A percentile compares a stretch with the other conserved stretches of the same genome.
phyloP scores from a whole-genome alignment of 2,329 filamentous ascomycete genomes.

The Alternaria dauci region DNA sequence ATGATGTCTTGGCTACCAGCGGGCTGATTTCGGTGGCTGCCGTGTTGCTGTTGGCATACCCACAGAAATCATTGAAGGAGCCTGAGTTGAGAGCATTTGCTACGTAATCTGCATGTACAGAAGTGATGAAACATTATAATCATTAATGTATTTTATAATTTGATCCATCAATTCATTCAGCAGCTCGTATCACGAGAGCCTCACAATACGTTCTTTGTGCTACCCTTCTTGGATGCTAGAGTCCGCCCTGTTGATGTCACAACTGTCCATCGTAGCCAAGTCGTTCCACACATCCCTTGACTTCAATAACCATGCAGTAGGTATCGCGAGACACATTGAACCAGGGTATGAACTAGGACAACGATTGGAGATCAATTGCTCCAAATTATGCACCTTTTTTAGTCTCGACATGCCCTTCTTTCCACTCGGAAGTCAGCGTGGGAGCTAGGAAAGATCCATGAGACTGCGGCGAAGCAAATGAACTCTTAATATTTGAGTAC shows the following conservation, averaged over 20 bases:
- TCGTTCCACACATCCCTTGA: not conserved
- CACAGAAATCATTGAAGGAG: slow-evolving; percentile 49
- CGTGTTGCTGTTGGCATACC: slow-evolving; percentile 35
- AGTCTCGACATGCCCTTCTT: not conserved
- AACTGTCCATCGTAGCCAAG: not conserved
- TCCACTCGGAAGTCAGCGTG: not conserved
- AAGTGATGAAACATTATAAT: not conserved
- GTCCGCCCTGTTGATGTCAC: not conserved
- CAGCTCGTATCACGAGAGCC: not conserved
- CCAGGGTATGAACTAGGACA: not conserved
- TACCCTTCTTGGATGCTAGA: not conserved
- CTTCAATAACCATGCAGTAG: not conserved
- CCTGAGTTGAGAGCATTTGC: slow-evolving; percentile 56
- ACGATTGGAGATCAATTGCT: not conserved
- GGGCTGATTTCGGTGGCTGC: slow-evolving; percentile 53
- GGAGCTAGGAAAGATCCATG: not conserved
- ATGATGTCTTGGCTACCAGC: slow-evolving; percentile 58
- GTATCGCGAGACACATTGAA: not conserved
- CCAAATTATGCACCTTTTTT: not conserved
- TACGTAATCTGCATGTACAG: not conserved
- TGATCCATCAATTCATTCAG: not conserved
- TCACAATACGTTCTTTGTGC: not conserved
- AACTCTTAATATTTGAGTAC: slow-evolving; percentile 7
- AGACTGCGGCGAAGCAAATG: not conserved
- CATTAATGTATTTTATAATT: not conserved